Evolutionary conservation across 164 flowering plant genomes (phyloP).

Genomic region (Vitis amurensis): DNA sequence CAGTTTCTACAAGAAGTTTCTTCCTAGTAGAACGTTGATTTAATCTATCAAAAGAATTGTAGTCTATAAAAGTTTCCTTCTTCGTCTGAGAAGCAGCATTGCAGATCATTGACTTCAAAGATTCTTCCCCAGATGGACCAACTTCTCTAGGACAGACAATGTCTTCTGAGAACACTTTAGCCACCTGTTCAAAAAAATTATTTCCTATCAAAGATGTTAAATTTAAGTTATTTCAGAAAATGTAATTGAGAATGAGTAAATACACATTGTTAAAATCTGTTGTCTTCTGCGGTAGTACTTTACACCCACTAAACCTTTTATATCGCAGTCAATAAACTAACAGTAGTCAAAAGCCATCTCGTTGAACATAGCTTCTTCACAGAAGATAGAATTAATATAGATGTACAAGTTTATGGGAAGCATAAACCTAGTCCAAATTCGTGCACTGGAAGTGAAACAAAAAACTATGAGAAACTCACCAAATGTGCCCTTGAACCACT

Average conservation of each 20-base stretch:
- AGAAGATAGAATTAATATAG: too few relatives aligned
- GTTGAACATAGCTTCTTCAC: too few relatives aligned
- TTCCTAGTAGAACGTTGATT: conserved; percentile 8
- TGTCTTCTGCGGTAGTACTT: too few relatives aligned
- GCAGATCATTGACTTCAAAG: conserved; percentile 19
- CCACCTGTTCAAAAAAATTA: conserved; percentile 31
- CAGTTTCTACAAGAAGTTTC: conserved; percentile 10
- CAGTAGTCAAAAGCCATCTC: too few relatives aligned
- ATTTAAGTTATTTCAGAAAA: too few relatives aligned
- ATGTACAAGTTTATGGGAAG: too few relatives aligned
- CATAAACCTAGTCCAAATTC: too few relatives aligned
- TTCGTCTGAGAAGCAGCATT: conserved; percentile 23
- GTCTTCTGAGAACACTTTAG: conserved; percentile 23
- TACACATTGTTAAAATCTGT: too few relatives aligned
- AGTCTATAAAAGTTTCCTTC: conserved; percentile 9
- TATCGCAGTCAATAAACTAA: too few relatives aligned
- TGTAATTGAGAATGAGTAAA: too few relatives aligned
- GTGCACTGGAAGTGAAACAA: not conserved
- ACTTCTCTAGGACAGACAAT: conserved; percentile 20
- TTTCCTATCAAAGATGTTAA: not conserved
- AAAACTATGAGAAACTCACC: conserved; percentile 17
- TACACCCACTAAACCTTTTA: too few relatives aligned
- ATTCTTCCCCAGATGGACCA: conserved; percentile 21
- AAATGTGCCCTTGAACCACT: conserved; percentile 4
- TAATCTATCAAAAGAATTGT: conserved; percentile 12